phyloP scores from a whole-genome alignment of 176 grass and related monocot genomes.

The Bonia amplexicaulis region DNA sequence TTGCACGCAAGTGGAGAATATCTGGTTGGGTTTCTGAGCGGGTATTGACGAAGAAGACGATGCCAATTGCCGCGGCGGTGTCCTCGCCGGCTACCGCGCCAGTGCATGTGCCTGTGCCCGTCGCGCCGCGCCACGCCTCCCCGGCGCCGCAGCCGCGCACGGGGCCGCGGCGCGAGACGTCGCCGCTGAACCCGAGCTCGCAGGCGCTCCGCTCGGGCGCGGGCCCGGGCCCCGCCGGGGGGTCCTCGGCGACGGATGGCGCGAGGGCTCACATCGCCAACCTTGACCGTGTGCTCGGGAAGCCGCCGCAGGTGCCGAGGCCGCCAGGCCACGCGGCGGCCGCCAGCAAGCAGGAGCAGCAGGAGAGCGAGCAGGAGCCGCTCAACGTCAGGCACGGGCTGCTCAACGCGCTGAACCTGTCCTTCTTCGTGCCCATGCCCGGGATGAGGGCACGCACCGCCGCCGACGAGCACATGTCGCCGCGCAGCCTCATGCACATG shows the following conservation, averaged over 20 bases:
- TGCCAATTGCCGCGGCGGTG: conserved; percentile 41
- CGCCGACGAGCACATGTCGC: conserved; percentile 75
- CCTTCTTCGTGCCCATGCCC: conserved; percentile 57
- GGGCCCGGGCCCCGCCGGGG: not conserved
- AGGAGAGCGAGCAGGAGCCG: conserved; percentile 27
- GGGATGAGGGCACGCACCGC: conserved; percentile 30
- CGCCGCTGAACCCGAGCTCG: conserved; percentile 50
- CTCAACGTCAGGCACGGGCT: conserved; percentile 37
- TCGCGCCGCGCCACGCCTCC: conserved; percentile 28
- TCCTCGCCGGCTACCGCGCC: conserved; percentile 28
- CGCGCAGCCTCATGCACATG: conserved; percentile 80
- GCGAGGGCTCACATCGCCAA: conserved; percentile 53
- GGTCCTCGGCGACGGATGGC: not conserved
- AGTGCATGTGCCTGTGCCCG: conserved; percentile 14
- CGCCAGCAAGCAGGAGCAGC: not conserved
- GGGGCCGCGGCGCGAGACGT: conserved; percentile 34
- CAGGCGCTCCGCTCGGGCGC: conserved; percentile 18
- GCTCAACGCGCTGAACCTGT: conserved; percentile 55
- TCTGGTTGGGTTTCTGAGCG: not conserved
- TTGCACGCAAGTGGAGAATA: not conserved
- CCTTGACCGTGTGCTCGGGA: conserved; percentile 81
- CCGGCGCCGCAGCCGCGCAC: conserved; percentile 3
- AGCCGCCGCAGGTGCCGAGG: conserved; percentile 30
- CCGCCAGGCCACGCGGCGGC: not conserved
- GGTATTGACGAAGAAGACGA: not conserved